phyloP scores from a whole-genome alignment of 192 early-diverging fungal species.

The Ambispora gerdemannii region DNA sequence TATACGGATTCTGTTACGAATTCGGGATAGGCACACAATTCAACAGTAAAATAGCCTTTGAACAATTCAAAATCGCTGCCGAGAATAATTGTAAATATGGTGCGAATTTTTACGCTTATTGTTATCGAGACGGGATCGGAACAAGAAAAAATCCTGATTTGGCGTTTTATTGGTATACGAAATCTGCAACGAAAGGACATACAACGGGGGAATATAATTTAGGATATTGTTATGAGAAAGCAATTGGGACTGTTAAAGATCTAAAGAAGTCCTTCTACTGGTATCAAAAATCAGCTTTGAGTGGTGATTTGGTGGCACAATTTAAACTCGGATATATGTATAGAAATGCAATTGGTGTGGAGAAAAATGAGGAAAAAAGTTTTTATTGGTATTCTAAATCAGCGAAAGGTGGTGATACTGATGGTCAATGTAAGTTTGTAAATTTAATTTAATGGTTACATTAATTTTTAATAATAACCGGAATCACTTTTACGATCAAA shows the following conservation, averaged over 20 bases:
- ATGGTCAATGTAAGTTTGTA: neutral
- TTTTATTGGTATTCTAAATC: neutral
- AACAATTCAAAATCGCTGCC: conserved; percentile 65
- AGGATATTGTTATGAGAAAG: conserved; percentile 60
- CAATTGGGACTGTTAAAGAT: conserved; percentile 54
- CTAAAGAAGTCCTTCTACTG: conserved; percentile 52
- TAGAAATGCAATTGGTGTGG: neutral
- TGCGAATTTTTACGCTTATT: conserved; percentile 73
- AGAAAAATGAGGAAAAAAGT: neutral
- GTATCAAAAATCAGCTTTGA: conserved; percentile 42
- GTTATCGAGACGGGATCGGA: conserved; percentile 76
- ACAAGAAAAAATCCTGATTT: conserved; percentile 57
- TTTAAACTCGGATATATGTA: neutral
- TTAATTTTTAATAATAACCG: neutral
- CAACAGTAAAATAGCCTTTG: conserved; percentile 54
- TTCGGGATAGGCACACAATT: conserved; percentile 67
- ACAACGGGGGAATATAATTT: conserved; percentile 55
- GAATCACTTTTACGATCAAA: neutral
- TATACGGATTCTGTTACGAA: conserved; percentile 75
- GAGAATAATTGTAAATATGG: conserved; percentile 45
- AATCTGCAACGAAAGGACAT: conserved; percentile 52
- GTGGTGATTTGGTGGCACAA: conserved; percentile 1
- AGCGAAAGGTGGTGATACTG: neutral
- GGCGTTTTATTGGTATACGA: conserved; percentile 62
- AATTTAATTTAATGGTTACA: neutral